Evolutionary conservation across 2,329 filamentous ascomycete genomes (phyloP), one percentile per base, ranked within the genome.

Genomic region (Cladorrhinum sp.): DNA sequence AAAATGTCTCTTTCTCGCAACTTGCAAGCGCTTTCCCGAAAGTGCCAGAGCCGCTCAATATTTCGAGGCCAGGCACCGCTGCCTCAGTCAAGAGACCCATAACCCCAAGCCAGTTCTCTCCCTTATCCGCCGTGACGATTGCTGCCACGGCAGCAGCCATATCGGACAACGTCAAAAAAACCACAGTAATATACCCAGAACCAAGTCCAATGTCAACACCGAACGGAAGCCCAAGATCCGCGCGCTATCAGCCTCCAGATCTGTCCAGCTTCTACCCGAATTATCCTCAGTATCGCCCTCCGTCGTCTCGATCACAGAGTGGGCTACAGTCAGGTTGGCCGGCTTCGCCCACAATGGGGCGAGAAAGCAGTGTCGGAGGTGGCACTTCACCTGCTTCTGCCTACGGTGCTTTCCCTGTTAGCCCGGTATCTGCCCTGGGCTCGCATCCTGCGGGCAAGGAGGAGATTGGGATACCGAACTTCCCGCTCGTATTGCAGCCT

Each of bases 401-500:
- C 2, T 55, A 42, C 10, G 26, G 24, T 23, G 33, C 33, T 16
- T 28, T 57, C 14, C 54, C 54, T 10, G 54, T 57, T 9, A 57
- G 54, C 12, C 54, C 54, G 2, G 54, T 57, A 6, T 49, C 54
- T 9, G 36, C 39, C 8, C 12, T 48, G n/a, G 39, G 36, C 5
- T 48, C 54, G 2, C 20, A 49, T 48, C 54, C 36, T 26, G 6
- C 39, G 18, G 16, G 42, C 23, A 51, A 39, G 26, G 9, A 28
- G 33, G 53, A 57, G 1, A 57, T 28, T 26, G 39, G 39, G 7
- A 36, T 42, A 2, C 14, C 24, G 16, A 58, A 42, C 2, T 62
- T 64, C n/a, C 64, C 64, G 36, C 51, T 66, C 3, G 33, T 52
- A 8, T 21, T 66, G 56, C 62, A 64, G 39, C 62, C 64, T 4